Percentiles rank a stretch among this genome's conserved stretches.
These are phyloP conservation scores for Boletus barrowsii DNA, from an alignment of 768 basidiomycete genomes.

Conservation along the genomic window DNA sequence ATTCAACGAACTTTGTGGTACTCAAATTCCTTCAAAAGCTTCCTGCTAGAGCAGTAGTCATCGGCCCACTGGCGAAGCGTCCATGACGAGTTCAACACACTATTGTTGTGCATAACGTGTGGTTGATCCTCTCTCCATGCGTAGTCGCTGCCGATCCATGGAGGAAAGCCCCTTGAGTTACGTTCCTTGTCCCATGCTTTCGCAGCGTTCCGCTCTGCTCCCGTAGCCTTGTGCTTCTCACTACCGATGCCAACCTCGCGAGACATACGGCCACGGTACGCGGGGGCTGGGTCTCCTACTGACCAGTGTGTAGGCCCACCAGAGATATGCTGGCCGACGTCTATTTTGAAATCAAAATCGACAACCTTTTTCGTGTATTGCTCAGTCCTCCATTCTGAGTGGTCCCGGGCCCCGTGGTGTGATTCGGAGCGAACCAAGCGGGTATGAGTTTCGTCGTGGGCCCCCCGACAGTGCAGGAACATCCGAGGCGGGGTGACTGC, in stretches of 20 bases:
- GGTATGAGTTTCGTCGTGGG: conserved; percentile 52
- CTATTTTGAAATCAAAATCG: conserved; percentile 71
- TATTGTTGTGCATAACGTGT: conserved; percentile 18
- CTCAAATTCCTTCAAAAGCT: conserved; percentile 73
- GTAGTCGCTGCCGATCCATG: conserved; percentile 41
- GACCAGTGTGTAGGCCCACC: conserved; percentile 52
- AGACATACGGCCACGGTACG: conserved; percentile 62
- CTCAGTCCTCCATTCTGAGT: conserved; percentile 39
- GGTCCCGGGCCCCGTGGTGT: conserved; percentile 38
- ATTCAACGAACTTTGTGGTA: conserved; percentile 55
- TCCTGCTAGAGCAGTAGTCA: conserved; percentile 70
- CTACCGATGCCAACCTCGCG: conserved; percentile 47
- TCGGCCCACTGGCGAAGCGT: conserved; percentile 78
- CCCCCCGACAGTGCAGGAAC: conserved; percentile 49
- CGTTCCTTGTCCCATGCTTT: conserved; percentile 46
- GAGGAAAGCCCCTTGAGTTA: conserved; percentile 47
- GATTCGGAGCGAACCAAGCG: conserved; percentile 39
- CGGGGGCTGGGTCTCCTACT: conserved; percentile 58
- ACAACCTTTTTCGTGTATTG: conserved; percentile 55
- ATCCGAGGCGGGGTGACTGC: conserved; percentile 44
- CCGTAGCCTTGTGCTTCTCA: conserved; percentile 39
- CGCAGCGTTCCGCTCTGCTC: conserved; percentile 41
- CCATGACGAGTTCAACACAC: conserved; percentile 50
- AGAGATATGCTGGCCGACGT: conserved; percentile 43
- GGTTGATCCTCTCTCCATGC: conserved; percentile 33